These are phyloP conservation scores for Candida labiduridarum DNA, from an alignment of 1,139 yeast genomes.

Conservation along the genomic window DNA sequence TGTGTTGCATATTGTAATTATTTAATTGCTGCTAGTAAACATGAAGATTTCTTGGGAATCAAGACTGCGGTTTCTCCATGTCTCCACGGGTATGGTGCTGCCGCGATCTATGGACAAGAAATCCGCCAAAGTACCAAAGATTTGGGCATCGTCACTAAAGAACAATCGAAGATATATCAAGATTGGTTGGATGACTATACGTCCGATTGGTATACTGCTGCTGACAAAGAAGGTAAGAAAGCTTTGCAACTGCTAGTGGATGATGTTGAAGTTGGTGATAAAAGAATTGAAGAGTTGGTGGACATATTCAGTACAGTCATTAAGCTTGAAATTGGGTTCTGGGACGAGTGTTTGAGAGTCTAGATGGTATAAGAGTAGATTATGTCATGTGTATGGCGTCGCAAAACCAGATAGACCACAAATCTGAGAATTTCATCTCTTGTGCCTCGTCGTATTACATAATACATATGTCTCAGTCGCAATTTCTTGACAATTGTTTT, in stretches of 20 bases:
- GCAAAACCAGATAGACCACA: no score
- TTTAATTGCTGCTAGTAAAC: slow-evolving; percentile 53
- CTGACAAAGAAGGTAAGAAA: slow-evolving; percentile 50
- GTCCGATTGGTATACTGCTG: slow-evolving; percentile 56
- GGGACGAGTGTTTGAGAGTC: slow-evolving; percentile 50
- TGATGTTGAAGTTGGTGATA: slow-evolving; percentile 29
- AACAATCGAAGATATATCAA: slow-evolving; percentile 39
- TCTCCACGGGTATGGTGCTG: slow-evolving; percentile 69
- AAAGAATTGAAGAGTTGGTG: slow-evolving; percentile 53
- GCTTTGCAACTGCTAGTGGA: slow-evolving; percentile 48
- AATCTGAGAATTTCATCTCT: no score
- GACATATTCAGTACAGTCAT: slow-evolving; percentile 63
- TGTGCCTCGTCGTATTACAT: no score
- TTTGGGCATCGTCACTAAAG: slow-evolving; percentile 11
- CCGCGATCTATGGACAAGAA: slow-evolving; percentile 34
- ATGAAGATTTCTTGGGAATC: slow-evolving; percentile 63
- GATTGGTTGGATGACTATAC: slow-evolving; percentile 66
- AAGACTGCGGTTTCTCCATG: slow-evolving; percentile 78
- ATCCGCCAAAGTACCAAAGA: slow-evolving; percentile 15
- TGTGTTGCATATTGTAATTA: slow-evolving; percentile 64
- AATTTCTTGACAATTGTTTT: no score
- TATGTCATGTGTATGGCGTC: no score
- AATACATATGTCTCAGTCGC: no score
- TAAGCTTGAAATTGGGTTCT: slow-evolving; percentile 60
- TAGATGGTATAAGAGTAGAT: neutral